Evolutionary conservation across 495 filamentous ascomycete genomes (phyloP).

Genomic region (Lepraria neglecta): DNA sequence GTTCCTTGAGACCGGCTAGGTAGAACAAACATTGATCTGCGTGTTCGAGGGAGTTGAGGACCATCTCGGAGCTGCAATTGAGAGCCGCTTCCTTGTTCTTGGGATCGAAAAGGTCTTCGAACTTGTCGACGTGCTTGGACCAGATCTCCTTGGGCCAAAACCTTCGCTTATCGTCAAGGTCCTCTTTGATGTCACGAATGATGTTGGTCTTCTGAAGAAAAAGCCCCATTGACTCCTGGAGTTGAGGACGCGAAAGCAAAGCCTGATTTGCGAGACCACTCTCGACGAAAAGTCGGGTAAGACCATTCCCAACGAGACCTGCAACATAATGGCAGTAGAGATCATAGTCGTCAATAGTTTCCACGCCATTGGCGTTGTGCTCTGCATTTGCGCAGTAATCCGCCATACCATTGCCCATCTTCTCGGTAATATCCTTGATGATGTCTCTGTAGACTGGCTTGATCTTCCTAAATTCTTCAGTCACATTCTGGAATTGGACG

Average conservation of each 20-base stretch:
- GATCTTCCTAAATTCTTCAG: constrained; percentile 81
- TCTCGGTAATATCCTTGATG: constrained; percentile 87
- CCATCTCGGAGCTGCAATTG: constrained; percentile 90
- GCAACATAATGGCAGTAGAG: constrained; percentile 96
- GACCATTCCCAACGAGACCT: constrained; percentile 89
- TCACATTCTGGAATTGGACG: constrained; percentile 82
- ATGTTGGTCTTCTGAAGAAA: constrained; percentile 98
- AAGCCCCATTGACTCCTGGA: constrained; percentile 93
- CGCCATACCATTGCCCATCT: constrained; percentile 98
- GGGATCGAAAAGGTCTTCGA: constrained; percentile 81
- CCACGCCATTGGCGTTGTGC: constrained; percentile 67
- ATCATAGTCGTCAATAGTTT: constrained; percentile 84
- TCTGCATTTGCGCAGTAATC: constrained; percentile 83
- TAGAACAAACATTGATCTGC: constrained; percentile 94
- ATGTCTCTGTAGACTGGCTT: constrained; percentile 78
- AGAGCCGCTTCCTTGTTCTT: constrained; percentile 74
- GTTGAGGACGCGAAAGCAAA: constrained; percentile 65
- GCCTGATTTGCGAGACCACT: constrained; percentile 80
- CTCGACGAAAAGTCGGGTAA: constrained; percentile 87
- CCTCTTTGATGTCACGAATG: constrained; percentile 90
- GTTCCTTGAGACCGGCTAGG: constrained; percentile 90
- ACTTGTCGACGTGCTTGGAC: constrained; percentile 85
- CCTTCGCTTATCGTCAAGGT: constrained; percentile 73
- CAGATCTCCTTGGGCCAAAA: constrained; percentile 97
- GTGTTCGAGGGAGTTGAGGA: constrained; percentile 78